phyloP scores from a whole-genome alignment of 2,329 filamentous ascomycete genomes.

The Rosellinia necatrix region DNA sequence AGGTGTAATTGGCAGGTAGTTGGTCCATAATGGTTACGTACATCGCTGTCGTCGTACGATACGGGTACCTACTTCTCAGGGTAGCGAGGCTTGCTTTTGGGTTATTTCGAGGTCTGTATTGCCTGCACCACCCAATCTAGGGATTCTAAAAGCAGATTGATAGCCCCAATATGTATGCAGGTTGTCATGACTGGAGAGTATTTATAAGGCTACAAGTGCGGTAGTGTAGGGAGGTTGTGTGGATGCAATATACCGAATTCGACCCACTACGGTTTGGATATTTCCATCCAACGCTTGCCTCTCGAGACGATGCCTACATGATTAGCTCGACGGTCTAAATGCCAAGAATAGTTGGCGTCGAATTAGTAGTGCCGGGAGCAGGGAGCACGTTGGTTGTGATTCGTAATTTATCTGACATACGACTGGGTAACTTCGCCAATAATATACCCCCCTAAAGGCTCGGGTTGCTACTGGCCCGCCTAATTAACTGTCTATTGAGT shows the following conservation, averaged over 20 bases:
- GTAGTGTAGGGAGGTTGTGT: too few relatives aligned
- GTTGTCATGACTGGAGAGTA: neutral
- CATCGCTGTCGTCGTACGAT: too few relatives aligned
- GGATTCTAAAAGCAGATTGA: slow-evolving; percentile 19
- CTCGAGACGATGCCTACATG: too few relatives aligned
- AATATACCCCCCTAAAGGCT: neutral
- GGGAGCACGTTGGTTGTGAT: neutral
- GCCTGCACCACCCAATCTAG: slow-evolving; percentile 9
- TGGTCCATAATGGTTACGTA: too few relatives aligned
- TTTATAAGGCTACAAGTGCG: too few relatives aligned
- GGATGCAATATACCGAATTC: too few relatives aligned
- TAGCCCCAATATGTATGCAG: slow-evolving; percentile 11
- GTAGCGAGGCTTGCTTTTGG: neutral
- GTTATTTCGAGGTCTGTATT: slow-evolving; percentile 22
- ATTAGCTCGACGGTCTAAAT: neutral
- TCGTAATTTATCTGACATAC: neutral
- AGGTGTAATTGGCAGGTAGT: too few relatives aligned
- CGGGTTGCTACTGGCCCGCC: neutral
- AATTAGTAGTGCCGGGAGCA: neutral
- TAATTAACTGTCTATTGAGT: neutral
- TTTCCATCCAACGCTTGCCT: too few relatives aligned
- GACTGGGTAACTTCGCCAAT: slow-evolving; percentile 9
- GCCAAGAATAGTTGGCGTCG: slow-evolving; percentile 1
- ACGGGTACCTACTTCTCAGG: too few relatives aligned
- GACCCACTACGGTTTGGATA: too few relatives aligned